phyloP scores from a whole-genome alignment of 2,329 filamentous ascomycete genomes.

The Talaromyces verruculosus region DNA sequence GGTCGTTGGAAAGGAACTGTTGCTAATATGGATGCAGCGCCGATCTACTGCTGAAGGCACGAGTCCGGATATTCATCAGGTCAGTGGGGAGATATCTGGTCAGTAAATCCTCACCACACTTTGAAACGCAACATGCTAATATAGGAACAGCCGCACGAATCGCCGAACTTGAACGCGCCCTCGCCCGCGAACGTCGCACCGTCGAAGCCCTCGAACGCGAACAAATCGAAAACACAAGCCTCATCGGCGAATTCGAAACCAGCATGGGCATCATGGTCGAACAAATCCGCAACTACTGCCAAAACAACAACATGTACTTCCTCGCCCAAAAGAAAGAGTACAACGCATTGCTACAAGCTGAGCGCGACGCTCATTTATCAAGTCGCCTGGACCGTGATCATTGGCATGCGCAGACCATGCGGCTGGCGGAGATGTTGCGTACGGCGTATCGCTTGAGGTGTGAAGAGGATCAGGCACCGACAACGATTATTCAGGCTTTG shows the following conservation, averaged over 20 bases:
- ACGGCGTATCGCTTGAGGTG: constrained; percentile 49
- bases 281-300: constrained; percentile 52
- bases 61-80: constrained; percentile 43
- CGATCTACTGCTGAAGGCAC: constrained; percentile 45
- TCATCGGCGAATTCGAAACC: constrained; percentile 51
- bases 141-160: constrained; percentile 45
- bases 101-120: constrained; percentile 20
- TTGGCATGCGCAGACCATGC: constrained; percentile 51
- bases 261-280: constrained; percentile 50
- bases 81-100: constrained; percentile 47
- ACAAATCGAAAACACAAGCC: constrained; percentile 48
- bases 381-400: constrained; percentile 52
- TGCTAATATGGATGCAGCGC: constrained; percentile 35
- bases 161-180: constrained; percentile 49
- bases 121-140: neutral
- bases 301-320: constrained; percentile 51
- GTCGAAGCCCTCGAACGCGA: constrained; percentile 47
- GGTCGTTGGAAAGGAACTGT: neutral
- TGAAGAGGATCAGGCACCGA: constrained; percentile 48
- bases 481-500: constrained; percentile 47
- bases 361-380: constrained; percentile 51
- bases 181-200: constrained; percentile 47
- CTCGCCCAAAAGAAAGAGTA: constrained; percentile 50
- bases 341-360: constrained; percentile 51
- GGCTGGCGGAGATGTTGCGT: constrained; percentile 51